These are phyloP conservation scores for Nidularia sp. DNA, from an alignment of 768 basidiomycete genomes.

Conservation along the genomic window DNA sequence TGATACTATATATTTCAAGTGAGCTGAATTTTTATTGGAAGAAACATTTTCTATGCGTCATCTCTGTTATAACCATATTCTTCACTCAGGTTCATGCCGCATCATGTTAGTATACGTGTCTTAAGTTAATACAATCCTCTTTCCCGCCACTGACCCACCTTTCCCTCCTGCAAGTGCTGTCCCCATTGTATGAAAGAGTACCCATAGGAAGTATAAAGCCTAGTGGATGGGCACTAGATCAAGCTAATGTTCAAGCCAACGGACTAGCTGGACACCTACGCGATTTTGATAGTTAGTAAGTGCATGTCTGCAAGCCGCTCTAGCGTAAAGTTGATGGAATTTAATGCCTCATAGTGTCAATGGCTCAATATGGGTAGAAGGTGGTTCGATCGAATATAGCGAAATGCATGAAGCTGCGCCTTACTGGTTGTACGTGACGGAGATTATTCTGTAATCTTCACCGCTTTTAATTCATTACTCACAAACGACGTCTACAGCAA, in stretches of 20 bases:
- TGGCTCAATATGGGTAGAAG: slow-evolving; percentile 38
- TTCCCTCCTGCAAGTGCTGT: slow-evolving; percentile 15
- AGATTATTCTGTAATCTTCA: background rate
- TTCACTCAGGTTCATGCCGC: too few species aligned
- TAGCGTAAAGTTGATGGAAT: background rate
- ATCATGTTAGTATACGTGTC: too few species aligned
- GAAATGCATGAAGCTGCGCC: slow-evolving; percentile 40
- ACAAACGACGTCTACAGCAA: slow-evolving; percentile 18
- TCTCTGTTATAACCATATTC: too few species aligned
- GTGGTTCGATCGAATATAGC: slow-evolving; percentile 37
- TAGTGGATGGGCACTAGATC: slow-evolving; percentile 32
- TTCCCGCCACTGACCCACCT: too few species aligned
- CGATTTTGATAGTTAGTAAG: slow-evolving; percentile 36
- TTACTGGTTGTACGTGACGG: slow-evolving; percentile 34
- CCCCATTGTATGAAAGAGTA: slow-evolving; percentile 24
- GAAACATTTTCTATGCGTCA: too few species aligned
- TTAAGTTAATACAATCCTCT: too few species aligned
- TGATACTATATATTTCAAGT: too few species aligned
- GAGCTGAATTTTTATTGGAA: too few species aligned
- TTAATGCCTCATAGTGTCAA: slow-evolving; percentile 22
- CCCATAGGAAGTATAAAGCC: slow-evolving; percentile 34
- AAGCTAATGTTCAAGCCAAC: slow-evolving; percentile 35
- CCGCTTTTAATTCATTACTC: background rate
- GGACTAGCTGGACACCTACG: slow-evolving; percentile 36
- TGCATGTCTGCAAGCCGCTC: background rate